Conservation (phyloP, 805 yeast species). For the Candida koratica region DNA sequence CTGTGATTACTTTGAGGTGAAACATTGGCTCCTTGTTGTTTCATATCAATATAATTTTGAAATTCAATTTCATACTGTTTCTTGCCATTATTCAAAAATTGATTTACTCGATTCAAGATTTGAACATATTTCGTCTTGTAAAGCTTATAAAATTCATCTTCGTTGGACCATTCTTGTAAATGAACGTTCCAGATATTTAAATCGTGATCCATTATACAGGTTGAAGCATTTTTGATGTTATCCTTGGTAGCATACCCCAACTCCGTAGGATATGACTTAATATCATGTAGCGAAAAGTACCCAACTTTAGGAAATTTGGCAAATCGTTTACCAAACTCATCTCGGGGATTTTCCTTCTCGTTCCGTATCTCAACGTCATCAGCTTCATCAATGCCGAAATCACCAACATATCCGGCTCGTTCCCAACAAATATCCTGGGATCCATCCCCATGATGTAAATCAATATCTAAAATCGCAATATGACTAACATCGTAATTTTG, state of each 20-base stretch:
- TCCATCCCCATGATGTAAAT: slow-evolving; percentile 87
- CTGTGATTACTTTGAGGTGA: slow-evolving; percentile 17
- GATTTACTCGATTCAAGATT: slow-evolving; percentile 62
- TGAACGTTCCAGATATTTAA: slow-evolving; percentile 83
- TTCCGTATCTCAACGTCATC: slow-evolving; percentile 29
- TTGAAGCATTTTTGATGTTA: slow-evolving; percentile 69
- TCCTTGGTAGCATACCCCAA: slow-evolving; percentile 69
- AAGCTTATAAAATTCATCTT: slow-evolving; percentile 60
- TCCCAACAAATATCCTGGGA: slow-evolving; percentile 84
- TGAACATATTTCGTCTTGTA: slow-evolving; percentile 60
- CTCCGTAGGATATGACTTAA: slow-evolving; percentile 84
- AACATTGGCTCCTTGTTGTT: slow-evolving; percentile 22
- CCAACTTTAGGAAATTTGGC: slow-evolving; percentile 62
- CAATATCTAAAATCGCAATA: slow-evolving; percentile 78
- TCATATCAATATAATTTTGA: slow-evolving; percentile 21
- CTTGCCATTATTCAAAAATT: slow-evolving; percentile 52
- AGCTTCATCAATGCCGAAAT: slow-evolving; percentile 46
- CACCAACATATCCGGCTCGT: slow-evolving; percentile 56
- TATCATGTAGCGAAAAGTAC: slow-evolving; percentile 79
- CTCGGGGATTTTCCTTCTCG: slow-evolving; percentile 30
- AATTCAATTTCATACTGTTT: slow-evolving; percentile 38
- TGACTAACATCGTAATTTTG: slow-evolving; percentile 63
- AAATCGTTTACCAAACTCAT: slow-evolving; percentile 46
- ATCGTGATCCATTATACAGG: slow-evolving; percentile 75
- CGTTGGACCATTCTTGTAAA: slow-evolving; percentile 58